Evolutionary conservation across 1,284 basidiomycete species (phyloP), one percentile per base, ranked within the genome.

Genomic region (Irpex sp.): DNA sequence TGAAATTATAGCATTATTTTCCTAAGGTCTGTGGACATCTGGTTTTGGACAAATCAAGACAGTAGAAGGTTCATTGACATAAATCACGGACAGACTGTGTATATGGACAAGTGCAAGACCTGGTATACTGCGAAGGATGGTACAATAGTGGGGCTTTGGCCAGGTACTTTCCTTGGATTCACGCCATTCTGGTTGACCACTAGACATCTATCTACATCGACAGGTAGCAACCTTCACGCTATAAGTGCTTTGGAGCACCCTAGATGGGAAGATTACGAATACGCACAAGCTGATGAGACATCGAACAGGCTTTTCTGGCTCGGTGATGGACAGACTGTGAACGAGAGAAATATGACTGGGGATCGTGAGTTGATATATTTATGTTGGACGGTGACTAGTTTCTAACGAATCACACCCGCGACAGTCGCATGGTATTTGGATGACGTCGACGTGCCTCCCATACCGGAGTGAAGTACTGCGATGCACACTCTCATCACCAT

Each of bases 81-180:
- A 35, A 1, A 35, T 5, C 2, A 35, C 33, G 31, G 31, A 7
- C 33, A 35, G 33, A 35, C 33, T 35, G 33, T 35, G 33, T 35
- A 35, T 35, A 35, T 35, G 37, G 80, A 81, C 61, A 81, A 82
- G 62, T 88, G 87, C 67, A 77, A 80, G 4, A 85, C 85, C 2
- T 90, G 88, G 88, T 89, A 89, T 68, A 88, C 88, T 69, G 77
- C 75, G 53, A 84, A 84, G 3, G 83, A 86, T 63, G 86, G 87
- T 1, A 78, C 83, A 1, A 76, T 88, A 1, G 78, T 79, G 15
- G 85, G 77, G 0, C 73, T 35, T 5, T 35, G 33, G 33, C 33
- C 33, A 35, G 33, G 33, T 35, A 35, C 33, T 35, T 35, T 7
- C 33, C 33, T 35, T 2, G 6, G 1, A 1, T 35, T 35, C 33